Evolutionary conservation across 352 stramenopile genomes (phyloP), one percentile per base, ranked within the genome.

Genomic region (Globisporangium alternatum): DNA sequence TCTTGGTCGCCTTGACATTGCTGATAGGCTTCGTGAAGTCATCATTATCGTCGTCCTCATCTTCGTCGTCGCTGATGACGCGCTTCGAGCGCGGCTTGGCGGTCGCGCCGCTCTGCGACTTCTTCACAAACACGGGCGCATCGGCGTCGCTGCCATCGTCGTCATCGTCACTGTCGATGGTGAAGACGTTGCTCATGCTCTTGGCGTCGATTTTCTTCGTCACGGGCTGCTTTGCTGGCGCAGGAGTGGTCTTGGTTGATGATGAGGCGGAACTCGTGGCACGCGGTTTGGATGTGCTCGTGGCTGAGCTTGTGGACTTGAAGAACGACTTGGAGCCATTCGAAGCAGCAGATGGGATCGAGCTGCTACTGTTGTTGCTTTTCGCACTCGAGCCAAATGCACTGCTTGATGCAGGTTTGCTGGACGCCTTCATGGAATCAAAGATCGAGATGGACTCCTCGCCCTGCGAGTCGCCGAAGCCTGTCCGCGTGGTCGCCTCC

Each of bases 381-480:
- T 35, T 35, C 3, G 28, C 49, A 13, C 15, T 17, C 30, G 48
- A 55, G 22, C 13, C 22, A 37, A 37, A 35, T 9, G 13, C 28
- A 55, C 13, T 55, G 37, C 37, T 43, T 13, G 39, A 45, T 17
- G 13, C 39, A 13, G 67, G 71, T 56, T 77, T 78, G 52, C 68
- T 81, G 28, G 57, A 31, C 39, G 66, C 60, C 43, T 76, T 77
- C 44, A 89, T 74, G 21, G 66, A 64, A 62, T 91, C 83, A 21
- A 91, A 91, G 22, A 75, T 67, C 22, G 83, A 89, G 45, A 89
- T 72, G 15, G 83, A 83, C 49, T 91, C 80, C 64, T 90, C 83
- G 3, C 83, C 83, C 39, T 86, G 73, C 1, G 70, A 66, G 12
- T 78, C 72, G 9, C 71, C 77, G 21, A 87, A 74, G 49, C 80